Conservation (phyloP, 371 early-diverging fungal species). For the Saksenaea vasiformis region DNA sequence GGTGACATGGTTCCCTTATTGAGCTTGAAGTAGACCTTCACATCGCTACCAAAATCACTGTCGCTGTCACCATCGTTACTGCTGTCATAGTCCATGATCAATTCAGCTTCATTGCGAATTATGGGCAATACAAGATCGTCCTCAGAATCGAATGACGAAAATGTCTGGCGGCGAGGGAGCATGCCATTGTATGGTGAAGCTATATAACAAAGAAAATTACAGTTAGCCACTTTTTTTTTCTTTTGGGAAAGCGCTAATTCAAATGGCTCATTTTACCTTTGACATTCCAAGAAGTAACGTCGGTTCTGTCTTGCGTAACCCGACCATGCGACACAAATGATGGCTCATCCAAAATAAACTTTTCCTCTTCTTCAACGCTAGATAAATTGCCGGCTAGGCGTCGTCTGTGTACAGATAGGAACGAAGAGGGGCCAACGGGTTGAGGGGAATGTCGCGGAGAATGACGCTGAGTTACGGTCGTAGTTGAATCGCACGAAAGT, state of each 20-base stretch:
- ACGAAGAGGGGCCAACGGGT: constrained; percentile 30
- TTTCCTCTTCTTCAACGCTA: constrained; percentile 31
- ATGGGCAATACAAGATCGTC: constrained; percentile 12
- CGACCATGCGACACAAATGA: not conserved
- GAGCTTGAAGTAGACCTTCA: constrained; percentile 11
- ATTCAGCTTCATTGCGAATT: constrained; percentile 21
- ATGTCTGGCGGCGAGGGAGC: constrained; percentile 1
- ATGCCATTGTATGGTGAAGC: constrained; percentile 6
- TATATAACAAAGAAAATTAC: not conserved
- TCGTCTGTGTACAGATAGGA: constrained; percentile 12
- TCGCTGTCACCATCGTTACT: constrained; percentile 10
- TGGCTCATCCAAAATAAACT: not conserved
- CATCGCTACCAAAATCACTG: constrained; percentile 16
- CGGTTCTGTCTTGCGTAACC: not conserved
- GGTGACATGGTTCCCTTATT: constrained; percentile 10
- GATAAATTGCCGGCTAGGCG: constrained; percentile 2
- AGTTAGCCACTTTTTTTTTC: not conserved
- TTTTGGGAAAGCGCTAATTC: not conserved
- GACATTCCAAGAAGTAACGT: constrained; percentile 16
- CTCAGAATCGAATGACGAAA: not conserved
- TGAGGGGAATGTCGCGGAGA: constrained; percentile 1
- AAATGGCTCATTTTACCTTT: not conserved
- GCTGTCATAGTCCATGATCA: constrained; percentile 14
- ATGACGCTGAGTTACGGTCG: constrained; percentile 25
- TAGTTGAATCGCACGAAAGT: constrained; percentile 40